phyloP scores from a whole-genome alignment of 164 flowering plant genomes.

The Saururus chinensis region DNA sequence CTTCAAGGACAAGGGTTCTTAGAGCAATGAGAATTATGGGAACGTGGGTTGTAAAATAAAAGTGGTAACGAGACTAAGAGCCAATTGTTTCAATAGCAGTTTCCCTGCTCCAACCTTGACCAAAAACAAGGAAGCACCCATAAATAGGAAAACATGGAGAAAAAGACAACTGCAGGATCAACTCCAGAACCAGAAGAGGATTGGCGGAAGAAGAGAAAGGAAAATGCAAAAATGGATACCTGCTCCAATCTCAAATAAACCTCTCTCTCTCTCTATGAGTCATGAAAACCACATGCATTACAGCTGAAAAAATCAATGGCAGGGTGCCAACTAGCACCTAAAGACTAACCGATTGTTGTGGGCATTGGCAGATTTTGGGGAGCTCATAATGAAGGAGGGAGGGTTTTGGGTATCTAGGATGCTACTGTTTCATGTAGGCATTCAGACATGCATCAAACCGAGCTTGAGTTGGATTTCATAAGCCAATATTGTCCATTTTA shows the following conservation, averaged over 20 bases:
- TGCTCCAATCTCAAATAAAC: background rate
- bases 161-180: background rate
- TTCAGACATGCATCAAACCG: too few species aligned
- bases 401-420: background rate
- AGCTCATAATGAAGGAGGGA: background rate
- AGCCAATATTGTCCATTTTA: too few species aligned
- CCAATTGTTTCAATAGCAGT: conserved; percentile 5
- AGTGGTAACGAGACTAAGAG: conserved; percentile 3
- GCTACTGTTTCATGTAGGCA: too few species aligned
- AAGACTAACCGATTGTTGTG: background rate
- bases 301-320: background rate
- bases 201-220: background rate
- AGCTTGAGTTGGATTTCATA: too few species aligned
- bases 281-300: conserved; percentile 5
- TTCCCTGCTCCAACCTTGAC: background rate
- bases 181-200: background rate
- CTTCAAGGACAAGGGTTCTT: conserved; percentile 4
- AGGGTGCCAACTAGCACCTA: background rate
- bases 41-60: conserved; percentile 11
- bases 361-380: too few species aligned
- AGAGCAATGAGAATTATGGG: conserved; percentile 8
- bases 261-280: conserved; percentile 1
- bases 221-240: background rate
- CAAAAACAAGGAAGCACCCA: conserved; percentile 3
- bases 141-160: background rate